These are phyloP conservation scores for Syncephalastrum contaminatum DNA, from an alignment of 371 early-diverging fungal species.

Conservation along the genomic window DNA sequence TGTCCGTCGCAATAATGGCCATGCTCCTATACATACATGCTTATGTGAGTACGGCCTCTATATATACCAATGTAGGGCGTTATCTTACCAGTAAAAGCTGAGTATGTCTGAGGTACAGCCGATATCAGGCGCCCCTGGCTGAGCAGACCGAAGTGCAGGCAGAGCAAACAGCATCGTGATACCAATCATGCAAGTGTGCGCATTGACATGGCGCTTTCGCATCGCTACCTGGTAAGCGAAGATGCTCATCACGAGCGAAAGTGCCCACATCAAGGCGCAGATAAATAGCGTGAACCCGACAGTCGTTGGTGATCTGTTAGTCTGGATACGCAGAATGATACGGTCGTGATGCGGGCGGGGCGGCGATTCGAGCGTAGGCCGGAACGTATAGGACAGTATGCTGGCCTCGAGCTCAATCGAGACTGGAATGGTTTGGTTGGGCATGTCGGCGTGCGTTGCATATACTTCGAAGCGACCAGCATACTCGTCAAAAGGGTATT, in stretches of 20 bases:
- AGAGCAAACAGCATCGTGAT: conserved; percentile 40
- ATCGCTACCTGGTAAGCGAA: conserved; percentile 34
- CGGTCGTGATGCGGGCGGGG: conserved; percentile 15
- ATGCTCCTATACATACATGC: conserved; percentile 27
- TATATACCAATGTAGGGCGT: neutral
- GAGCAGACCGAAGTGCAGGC: conserved; percentile 36
- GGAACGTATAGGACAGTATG: conserved; percentile 30
- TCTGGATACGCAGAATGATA: conserved; percentile 27
- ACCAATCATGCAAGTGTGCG: conserved; percentile 38
- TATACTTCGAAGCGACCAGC: conserved; percentile 25
- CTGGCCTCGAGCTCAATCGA: conserved; percentile 32
- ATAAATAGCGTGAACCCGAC: conserved; percentile 38
- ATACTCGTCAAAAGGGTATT: conserved; percentile 38
- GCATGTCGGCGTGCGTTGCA: conserved; percentile 20
- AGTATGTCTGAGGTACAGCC: conserved; percentile 40
- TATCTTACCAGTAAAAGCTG: conserved; percentile 37
- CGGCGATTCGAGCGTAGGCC: conserved; percentile 12
- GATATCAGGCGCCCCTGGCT: conserved; percentile 41
- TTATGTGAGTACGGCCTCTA: neutral
- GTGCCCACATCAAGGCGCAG: conserved; percentile 38
- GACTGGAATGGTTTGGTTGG: conserved; percentile 26
- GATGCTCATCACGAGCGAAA: conserved; percentile 31
- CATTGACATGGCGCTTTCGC: conserved; percentile 26
- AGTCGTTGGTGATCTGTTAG: conserved; percentile 36
- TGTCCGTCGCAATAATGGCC: conserved; percentile 35